These are phyloP conservation scores for Candida gorgasii DNA, from an alignment of 805 yeast species.

Conservation along the genomic window DNA sequence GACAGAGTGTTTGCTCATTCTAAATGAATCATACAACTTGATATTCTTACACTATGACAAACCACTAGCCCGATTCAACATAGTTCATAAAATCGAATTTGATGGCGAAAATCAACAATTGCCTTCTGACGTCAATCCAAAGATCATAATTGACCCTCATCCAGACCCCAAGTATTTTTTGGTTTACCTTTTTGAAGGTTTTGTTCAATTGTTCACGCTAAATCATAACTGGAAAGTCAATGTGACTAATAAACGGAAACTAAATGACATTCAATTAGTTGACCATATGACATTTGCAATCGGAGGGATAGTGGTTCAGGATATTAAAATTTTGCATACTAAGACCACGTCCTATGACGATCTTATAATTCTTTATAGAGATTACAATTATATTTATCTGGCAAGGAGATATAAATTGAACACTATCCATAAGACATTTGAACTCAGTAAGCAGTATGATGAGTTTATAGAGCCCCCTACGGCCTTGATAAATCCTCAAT, in stretches of 20 bases:
- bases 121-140: slow-evolving; percentile 23
- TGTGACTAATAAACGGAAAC: slow-evolving; percentile 10
- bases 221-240: slow-evolving; percentile 14
- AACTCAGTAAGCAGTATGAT: slow-evolving; percentile 24
- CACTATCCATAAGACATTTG: slow-evolving; percentile 6
- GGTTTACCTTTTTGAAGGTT: slow-evolving; percentile 24
- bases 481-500: slow-evolving; percentile 19
- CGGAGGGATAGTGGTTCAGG: slow-evolving; percentile 14
- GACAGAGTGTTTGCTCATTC: slow-evolving; percentile 16
- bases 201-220: slow-evolving; percentile 17
- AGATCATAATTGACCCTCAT: slow-evolving; percentile 17
- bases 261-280: slow-evolving; percentile 12
- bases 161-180: slow-evolving; percentile 16
- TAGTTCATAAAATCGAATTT: slow-evolving; percentile 13
- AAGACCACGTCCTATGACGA: not conserved
- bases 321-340: slow-evolving; percentile 11
- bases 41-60: slow-evolving; percentile 14
- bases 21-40: slow-evolving; percentile 16
- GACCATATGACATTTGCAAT: slow-evolving; percentile 12
- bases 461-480: slow-evolving; percentile 34
- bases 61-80: slow-evolving; percentile 8
- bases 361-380: slow-evolving; percentile 30
- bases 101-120: slow-evolving; percentile 24
- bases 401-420: slow-evolving; percentile 29
- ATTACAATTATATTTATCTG: slow-evolving; percentile 33